Evolutionary conservation across 2,329 filamentous ascomycete species (phyloP).

Genomic region (Myriosclerotinia duriaeana): DNA sequence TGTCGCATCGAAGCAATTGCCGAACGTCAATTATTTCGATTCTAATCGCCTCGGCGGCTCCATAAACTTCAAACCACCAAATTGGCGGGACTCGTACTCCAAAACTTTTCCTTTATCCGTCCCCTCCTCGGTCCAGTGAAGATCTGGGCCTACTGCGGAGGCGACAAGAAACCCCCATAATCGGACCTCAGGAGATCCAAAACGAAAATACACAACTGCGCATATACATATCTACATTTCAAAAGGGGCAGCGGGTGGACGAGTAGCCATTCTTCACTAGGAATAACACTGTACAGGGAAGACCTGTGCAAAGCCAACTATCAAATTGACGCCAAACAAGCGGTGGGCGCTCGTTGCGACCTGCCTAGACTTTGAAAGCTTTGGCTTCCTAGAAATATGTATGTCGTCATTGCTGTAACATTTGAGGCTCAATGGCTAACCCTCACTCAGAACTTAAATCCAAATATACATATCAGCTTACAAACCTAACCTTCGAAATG

Average conservation of each 20-base stretch:
- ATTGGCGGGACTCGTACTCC: constrained; percentile 82
- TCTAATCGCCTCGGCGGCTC: constrained; percentile 39
- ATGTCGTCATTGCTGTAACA: not conserved
- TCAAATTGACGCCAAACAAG: constrained; percentile 52
- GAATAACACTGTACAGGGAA: constrained; percentile 39
- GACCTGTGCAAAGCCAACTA: constrained; percentile 43
- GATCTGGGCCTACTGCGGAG: constrained; percentile 93
- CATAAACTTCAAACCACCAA: constrained; percentile 62
- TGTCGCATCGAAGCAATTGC: not conserved
- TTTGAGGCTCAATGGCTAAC: constrained; percentile 9
- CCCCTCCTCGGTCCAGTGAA: constrained; percentile 83
- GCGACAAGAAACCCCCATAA: constrained; percentile 98
- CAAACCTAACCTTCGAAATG: constrained; percentile 56
- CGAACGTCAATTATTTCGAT: not conserved
- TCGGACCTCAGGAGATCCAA: constrained; percentile 45
- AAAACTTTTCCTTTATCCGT: constrained; percentile 72
- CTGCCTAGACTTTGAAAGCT: constrained; percentile 43
- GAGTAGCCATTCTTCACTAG: constrained; percentile 25
- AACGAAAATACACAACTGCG: constrained; percentile 25
- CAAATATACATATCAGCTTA: constrained; percentile 29
- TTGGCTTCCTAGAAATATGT: constrained; percentile 23
- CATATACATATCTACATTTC: constrained; percentile 12
- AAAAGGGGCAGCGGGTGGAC: constrained; percentile 31
- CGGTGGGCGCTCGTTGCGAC: constrained; percentile 56
- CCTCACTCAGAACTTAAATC: constrained; percentile 26